Evolutionary conservation across 805 yeast genomes (phyloP).

Genomic region (Millerago galiae): DNA sequence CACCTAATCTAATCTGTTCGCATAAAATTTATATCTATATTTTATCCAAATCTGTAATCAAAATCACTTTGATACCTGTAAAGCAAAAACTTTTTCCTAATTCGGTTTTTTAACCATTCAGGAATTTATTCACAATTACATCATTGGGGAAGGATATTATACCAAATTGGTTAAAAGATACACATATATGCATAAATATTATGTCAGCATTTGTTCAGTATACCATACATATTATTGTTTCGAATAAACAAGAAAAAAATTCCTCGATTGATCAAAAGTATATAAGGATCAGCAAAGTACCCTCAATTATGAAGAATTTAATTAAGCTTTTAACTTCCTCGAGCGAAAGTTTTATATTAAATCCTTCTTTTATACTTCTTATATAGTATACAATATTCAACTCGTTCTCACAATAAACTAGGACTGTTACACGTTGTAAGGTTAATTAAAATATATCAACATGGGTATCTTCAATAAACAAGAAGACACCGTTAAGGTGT

Average conservation of each 20-base stretch:
- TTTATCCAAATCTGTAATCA: background rate
- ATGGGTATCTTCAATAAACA: too few species aligned
- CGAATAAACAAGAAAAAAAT: background rate
- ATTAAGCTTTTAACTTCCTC: too few species aligned
- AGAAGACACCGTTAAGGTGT: conserved; percentile 1
- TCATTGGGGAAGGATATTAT: background rate
- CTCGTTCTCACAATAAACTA: too few species aligned
- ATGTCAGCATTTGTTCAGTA: background rate
- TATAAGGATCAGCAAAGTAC: too few species aligned
- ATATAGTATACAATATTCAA: too few species aligned
- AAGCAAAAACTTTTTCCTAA: background rate
- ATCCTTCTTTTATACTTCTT: too few species aligned
- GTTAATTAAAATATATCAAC: background rate
- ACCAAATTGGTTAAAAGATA: background rate
- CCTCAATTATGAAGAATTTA: too few species aligned
- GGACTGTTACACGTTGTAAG: too few species aligned
- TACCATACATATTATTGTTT: background rate
- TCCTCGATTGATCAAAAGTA: background rate
- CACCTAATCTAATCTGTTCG: too few species aligned
- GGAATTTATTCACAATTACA: background rate
- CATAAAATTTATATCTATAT: background rate
- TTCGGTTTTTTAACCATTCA: background rate
- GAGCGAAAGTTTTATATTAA: too few species aligned
- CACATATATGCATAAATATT: background rate
- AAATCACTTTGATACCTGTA: background rate